A percentile compares a stretch with the other conserved stretches of the same genome.
Conservation (phyloP, 306 rosid genomes). For the Prunus campanulata region DNA sequence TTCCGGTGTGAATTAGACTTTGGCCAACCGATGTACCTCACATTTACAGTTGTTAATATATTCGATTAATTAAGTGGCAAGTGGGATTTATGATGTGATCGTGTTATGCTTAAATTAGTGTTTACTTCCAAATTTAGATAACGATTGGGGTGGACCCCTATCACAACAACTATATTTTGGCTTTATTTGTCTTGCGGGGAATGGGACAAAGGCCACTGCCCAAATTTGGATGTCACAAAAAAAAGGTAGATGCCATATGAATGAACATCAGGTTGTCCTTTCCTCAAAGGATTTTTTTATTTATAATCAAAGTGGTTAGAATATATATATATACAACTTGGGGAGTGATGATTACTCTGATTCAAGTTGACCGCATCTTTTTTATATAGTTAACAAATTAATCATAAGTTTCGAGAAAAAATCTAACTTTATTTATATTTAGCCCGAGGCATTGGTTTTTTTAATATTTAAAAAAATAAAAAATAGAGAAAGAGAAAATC, state of each 20-base stretch:
- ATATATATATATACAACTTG: not conserved
- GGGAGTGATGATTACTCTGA: not conserved
- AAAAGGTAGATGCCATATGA: too few relatives aligned
- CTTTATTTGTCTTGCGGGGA: not conserved
- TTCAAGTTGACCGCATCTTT: not conserved
- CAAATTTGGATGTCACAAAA: not conserved
- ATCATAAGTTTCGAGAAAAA: not conserved
- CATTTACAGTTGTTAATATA: too few relatives aligned
- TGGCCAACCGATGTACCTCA: too few relatives aligned
- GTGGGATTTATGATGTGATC: not conserved
- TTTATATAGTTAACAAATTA: not conserved
- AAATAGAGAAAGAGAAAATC: not conserved
- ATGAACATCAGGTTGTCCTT: conserved; percentile 3
- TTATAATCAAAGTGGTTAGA: not conserved
- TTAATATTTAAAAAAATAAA: too few relatives aligned
- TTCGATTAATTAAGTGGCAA: not conserved
- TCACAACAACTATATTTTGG: conserved; percentile 18
- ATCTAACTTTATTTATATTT: not conserved
- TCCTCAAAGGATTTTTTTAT: not conserved
- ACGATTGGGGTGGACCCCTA: conserved; percentile 17
- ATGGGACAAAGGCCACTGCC: not conserved
- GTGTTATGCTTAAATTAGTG: conserved; percentile 8
- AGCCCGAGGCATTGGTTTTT: too few relatives aligned
- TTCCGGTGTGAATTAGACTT: too few relatives aligned
- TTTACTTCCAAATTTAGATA: conserved; percentile 29